These are phyloP conservation scores for Eucalyptus pauciflora DNA, from an alignment of 345 rosid species.

Conservation along the genomic window DNA sequence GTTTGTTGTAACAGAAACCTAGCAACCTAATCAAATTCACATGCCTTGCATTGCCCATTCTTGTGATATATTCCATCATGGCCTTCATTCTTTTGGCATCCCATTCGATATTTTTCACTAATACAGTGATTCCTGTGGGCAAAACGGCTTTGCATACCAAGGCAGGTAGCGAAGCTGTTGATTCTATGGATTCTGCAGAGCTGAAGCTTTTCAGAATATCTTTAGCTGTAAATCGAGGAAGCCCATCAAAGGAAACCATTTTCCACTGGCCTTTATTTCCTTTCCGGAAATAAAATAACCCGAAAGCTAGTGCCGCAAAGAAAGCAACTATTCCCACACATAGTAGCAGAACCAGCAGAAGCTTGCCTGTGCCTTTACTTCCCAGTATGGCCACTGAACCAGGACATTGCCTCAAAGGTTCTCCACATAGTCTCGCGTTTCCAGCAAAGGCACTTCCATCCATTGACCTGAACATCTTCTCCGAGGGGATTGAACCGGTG, in stretches of 20 bases:
- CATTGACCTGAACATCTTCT: slow-evolving; percentile 42
- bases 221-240: slow-evolving; percentile 65
- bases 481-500: slow-evolving; percentile 55
- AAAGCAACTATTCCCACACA: slow-evolving; percentile 28
- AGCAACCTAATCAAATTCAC: slow-evolving; percentile 67
- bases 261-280: slow-evolving; percentile 62
- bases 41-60: slow-evolving; percentile 73
- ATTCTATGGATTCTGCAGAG: slow-evolving; percentile 20
- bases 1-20: slow-evolving; percentile 77
- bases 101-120: slow-evolving; percentile 52
- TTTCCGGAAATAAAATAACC: slow-evolving; percentile 31
- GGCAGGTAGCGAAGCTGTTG: slow-evolving; percentile 15
- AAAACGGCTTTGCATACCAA: slow-evolving; percentile 56
- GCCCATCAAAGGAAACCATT: slow-evolving; percentile 64
- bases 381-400: slow-evolving; percentile 26
- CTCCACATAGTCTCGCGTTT: slow-evolving; percentile 67
- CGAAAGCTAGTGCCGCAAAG: slow-evolving; percentile 33
- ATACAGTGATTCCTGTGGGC: slow-evolving; percentile 86
- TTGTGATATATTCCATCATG: slow-evolving; percentile 26
- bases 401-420: slow-evolving; percentile 53
- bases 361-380: slow-evolving; percentile 43
- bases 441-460: slow-evolving; percentile 53
- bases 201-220: slow-evolving; percentile 63
- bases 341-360: slow-evolving; percentile 38
- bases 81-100: slow-evolving; percentile 26